Conservation (phyloP, 208 protist species). For the Leishmania tarentolae region DNA sequence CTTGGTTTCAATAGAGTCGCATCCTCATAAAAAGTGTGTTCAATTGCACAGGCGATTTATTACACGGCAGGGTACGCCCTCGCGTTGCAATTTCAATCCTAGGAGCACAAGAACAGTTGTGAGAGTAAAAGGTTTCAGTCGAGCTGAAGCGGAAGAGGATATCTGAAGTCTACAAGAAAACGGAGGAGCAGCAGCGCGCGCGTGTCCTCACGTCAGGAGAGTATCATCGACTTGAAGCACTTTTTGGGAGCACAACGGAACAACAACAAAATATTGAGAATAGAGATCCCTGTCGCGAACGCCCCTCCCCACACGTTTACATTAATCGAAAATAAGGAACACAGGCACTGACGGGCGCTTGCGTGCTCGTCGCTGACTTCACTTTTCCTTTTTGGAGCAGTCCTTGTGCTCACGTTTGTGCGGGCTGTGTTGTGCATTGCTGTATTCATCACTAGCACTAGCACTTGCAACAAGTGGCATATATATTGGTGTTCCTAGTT, state of each 20-base stretch:
- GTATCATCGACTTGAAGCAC: not conserved
- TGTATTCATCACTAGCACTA: not conserved
- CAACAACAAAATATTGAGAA: not conserved
- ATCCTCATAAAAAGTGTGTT: not conserved
- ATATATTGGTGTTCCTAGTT: conserved; percentile 3
- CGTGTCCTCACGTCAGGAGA: not conserved
- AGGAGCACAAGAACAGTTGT: not conserved
- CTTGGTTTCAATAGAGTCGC: not conserved
- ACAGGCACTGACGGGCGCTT: not conserved
- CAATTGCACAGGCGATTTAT: not conserved
- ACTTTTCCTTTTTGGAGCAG: not conserved
- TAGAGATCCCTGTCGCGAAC: not conserved
- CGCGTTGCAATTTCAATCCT: not conserved
- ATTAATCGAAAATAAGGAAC: not conserved
- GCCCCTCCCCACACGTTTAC: not conserved
- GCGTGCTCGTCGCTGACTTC: not conserved
- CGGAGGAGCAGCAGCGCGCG: not conserved
- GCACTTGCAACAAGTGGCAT: not conserved
- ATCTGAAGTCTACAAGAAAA: not conserved
- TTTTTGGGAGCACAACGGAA: not conserved
- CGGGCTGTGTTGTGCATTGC: not conserved
- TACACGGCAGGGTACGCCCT: not conserved
- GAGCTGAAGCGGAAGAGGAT: not conserved
- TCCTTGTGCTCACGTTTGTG: not conserved
- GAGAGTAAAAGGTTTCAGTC: not conserved